A percentile compares a stretch with the other conserved stretches of the same genome.
phyloP scores from a whole-genome alignment of 345 rosid species.

The Hypericum androsaemum region DNA sequence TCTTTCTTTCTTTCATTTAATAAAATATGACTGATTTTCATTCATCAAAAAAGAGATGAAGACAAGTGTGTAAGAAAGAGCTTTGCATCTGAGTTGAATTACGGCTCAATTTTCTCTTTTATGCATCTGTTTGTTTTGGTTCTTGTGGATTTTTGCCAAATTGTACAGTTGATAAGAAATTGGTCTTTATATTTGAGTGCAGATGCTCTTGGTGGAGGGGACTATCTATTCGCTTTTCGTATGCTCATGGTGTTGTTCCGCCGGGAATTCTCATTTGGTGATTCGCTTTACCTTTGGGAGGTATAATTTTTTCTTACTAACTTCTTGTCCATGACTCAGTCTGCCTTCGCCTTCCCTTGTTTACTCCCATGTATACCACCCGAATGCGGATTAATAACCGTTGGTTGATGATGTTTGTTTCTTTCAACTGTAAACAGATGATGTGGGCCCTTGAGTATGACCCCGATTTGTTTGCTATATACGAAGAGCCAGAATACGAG shows the following conservation, averaged over 20 bases:
- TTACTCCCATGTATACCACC: no score
- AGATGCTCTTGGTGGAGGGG: slow-evolving; percentile 95
- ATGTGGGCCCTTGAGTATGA: slow-evolving; percentile 99
- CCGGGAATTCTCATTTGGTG: slow-evolving; percentile 90
- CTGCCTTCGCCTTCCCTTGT: no score
- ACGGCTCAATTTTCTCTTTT: no score
- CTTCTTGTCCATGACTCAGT: neutral
- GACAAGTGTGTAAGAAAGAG: no score
- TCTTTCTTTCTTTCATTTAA: no score
- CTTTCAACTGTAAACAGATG: slow-evolving; percentile 50
- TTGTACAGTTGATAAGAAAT: neutral
- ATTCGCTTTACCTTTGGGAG: slow-evolving; percentile 98
- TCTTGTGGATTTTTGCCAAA: slow-evolving; percentile 4
- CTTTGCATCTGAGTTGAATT: no score
- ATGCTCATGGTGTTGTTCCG: slow-evolving; percentile 98
- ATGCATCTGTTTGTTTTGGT: slow-evolving; percentile 1
- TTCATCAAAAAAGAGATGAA: no score
- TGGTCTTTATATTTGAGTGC: slow-evolving; percentile 14
- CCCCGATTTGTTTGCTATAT: slow-evolving; percentile 62
- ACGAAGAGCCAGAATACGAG: slow-evolving; percentile 50
- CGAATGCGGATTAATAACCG: no score
- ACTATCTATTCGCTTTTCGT: slow-evolving; percentile 88
- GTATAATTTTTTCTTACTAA: slow-evolving; percentile 35
- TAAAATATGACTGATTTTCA: no score
- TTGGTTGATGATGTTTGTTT: neutral